phyloP scores from a whole-genome alignment of 2,329 filamentous ascomycete species.

The Colletotrichum noveboracense region DNA sequence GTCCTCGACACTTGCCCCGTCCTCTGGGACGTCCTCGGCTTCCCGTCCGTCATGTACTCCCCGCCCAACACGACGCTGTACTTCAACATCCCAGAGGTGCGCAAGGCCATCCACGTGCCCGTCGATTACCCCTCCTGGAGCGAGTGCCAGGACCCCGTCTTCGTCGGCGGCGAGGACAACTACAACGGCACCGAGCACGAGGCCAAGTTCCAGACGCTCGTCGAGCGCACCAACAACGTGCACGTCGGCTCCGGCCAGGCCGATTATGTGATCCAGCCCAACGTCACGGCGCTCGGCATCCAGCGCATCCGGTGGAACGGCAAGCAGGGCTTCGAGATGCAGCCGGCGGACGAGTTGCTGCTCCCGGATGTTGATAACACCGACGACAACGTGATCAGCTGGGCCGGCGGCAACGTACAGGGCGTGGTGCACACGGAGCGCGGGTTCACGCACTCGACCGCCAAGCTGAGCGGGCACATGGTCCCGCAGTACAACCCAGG shows the following conservation, averaged over 20 bases:
- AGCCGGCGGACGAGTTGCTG: slow-evolving; percentile 67
- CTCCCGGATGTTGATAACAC: slow-evolving; percentile 52
- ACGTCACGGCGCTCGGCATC: slow-evolving; percentile 73
- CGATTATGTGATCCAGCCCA: slow-evolving; percentile 71
- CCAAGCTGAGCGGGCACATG: slow-evolving; percentile 72
- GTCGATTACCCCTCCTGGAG: slow-evolving; percentile 28
- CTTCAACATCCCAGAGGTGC: slow-evolving; percentile 74
- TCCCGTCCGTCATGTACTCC: slow-evolving; percentile 65
- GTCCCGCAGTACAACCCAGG: slow-evolving; percentile 71
- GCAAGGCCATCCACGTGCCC: slow-evolving; percentile 70
- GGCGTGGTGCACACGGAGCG: slow-evolving; percentile 76
- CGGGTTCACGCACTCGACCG: slow-evolving; percentile 72
- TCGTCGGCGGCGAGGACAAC: not conserved
- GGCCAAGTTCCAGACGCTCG: slow-evolving; percentile 47
- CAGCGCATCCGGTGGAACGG: slow-evolving; percentile 86
- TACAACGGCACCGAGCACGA: slow-evolving; percentile 15
- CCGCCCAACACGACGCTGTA: slow-evolving; percentile 68
- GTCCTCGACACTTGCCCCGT: slow-evolving; percentile 75
- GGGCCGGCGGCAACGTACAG: slow-evolving; percentile 67
- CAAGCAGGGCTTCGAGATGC: slow-evolving; percentile 68
- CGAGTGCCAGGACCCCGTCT: slow-evolving; percentile 3
- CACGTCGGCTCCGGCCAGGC: slow-evolving; percentile 75
- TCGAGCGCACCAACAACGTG: slow-evolving; percentile 64
- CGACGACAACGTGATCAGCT: slow-evolving; percentile 42
- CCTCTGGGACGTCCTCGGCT: slow-evolving; percentile 71